These are phyloP conservation scores for Coniosporium apollinis DNA, from an alignment of 495 filamentous ascomycete species.

Conservation along the genomic window DNA sequence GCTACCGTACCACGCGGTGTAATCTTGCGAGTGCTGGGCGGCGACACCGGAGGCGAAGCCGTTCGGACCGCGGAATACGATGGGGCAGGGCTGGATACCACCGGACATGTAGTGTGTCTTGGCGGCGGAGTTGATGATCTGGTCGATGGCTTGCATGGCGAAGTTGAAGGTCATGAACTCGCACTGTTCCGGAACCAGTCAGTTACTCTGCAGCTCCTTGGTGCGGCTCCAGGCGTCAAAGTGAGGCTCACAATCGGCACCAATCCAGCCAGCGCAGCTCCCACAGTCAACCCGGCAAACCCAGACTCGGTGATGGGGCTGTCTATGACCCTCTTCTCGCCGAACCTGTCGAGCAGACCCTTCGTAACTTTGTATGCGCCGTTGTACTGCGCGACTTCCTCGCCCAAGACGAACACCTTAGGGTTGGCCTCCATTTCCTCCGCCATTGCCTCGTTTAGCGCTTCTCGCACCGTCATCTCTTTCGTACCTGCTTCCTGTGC, in stretches of 20 bases:
- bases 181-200: too few species aligned
- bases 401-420: conserved; percentile 89
- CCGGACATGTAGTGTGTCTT: conserved; percentile 99
- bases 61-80: conserved; percentile 98
- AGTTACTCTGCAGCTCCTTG: neutral
- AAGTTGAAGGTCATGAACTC: conserved; percentile 99
- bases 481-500: conserved; percentile 42
- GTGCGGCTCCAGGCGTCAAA: neutral
- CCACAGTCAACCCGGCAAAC: conserved; percentile 82
- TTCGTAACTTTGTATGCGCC: conserved; percentile 99
- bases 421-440: conserved; percentile 89
- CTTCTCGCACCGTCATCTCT: conserved; percentile 92
- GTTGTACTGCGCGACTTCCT: conserved; percentile 99
- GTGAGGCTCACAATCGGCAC: conserved; percentile 66
- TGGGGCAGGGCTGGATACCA: conserved; percentile 97
- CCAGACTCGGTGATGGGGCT: conserved; percentile 95
- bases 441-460: conserved; percentile 90
- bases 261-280: conserved; percentile 83
- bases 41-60: conserved; percentile 92
- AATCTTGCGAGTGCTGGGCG: conserved; percentile 97
- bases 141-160: conserved; percentile 99
- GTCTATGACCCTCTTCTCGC: conserved; percentile 93
- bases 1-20: conserved; percentile 94
- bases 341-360: conserved; percentile 90
- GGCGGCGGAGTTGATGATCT: conserved; percentile 97